phyloP scores from a whole-genome alignment of 495 filamentous ascomycete species.

The Podospora appendiculata region DNA sequence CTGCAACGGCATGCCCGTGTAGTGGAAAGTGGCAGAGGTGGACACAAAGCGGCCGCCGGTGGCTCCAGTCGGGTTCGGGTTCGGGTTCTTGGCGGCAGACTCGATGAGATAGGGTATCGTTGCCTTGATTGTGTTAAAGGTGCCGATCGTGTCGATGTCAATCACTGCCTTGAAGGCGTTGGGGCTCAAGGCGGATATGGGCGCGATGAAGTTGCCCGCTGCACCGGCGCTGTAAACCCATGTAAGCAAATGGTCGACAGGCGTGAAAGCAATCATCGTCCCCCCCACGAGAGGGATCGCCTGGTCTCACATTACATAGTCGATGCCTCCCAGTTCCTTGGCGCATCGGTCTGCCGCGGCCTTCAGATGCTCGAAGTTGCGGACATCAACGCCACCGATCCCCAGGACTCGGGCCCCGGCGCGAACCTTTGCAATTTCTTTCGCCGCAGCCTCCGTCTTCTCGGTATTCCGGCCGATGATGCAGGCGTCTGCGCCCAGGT shows the following conservation, averaged over 20 bases:
- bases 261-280: neutral
- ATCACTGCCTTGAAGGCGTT: constrained; percentile 96
- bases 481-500: constrained; percentile 87
- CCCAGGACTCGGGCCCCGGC: constrained; percentile 76
- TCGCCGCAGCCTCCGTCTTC: constrained; percentile 74
- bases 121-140: constrained; percentile 91
- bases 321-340: constrained; percentile 74
- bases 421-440: constrained; percentile 72
- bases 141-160: constrained; percentile 91
- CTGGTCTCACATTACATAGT: constrained; percentile 77
- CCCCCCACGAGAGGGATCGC: constrained; percentile 4
- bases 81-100: constrained; percentile 57
- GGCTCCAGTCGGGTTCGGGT: constrained; percentile 31
- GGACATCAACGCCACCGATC: constrained; percentile 77
- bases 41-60: constrained; percentile 85
- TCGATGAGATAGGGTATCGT: constrained; percentile 69
- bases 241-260: neutral
- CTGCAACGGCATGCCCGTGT: constrained; percentile 74
- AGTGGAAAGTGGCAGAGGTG: constrained; percentile 84
- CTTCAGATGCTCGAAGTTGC: constrained; percentile 56
- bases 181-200: constrained; percentile 67
- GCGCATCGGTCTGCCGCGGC: constrained; percentile 70
- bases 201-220: constrained; percentile 91
- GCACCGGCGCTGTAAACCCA: constrained; percentile 65
- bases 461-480: constrained; percentile 88